Evolutionary conservation across 805 yeast genomes (phyloP).

Genomic region (Sugiyamaella lignohabitans): DNA sequence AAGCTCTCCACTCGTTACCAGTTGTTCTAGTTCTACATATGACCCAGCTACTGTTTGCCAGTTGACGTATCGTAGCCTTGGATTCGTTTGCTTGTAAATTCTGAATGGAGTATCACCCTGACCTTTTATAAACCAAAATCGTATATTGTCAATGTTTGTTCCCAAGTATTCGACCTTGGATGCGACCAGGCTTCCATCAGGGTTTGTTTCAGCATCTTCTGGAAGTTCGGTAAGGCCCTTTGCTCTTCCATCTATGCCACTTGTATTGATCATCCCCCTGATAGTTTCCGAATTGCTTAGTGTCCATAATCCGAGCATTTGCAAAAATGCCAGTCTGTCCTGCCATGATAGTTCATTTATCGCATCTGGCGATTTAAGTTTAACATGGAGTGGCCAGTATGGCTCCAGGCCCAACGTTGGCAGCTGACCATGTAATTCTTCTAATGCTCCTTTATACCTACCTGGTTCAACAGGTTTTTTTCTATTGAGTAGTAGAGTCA

Average conservation of each 20-base stretch:
- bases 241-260: conserved; percentile 3
- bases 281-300: conserved; percentile 28
- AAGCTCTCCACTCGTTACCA: conserved; percentile 12
- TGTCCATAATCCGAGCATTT: conserved; percentile 31
- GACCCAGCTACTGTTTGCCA: conserved; percentile 33
- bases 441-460: conserved; percentile 33
- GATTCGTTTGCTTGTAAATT: conserved; percentile 30
- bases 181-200: background rate
- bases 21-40: conserved; percentile 21
- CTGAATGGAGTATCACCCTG: conserved; percentile 29
- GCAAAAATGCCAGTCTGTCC: conserved; percentile 31
- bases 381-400: background rate
- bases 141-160: conserved; percentile 17
- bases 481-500: conserved; percentile 34
- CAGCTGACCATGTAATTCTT: conserved; percentile 31
- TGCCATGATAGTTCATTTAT: conserved; percentile 29
- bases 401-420: conserved; percentile 25
- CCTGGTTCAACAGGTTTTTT: conserved; percentile 36
- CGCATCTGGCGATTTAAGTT: conserved; percentile 14
- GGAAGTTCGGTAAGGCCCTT: background rate
- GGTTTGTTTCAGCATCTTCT: no score
- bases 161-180: conserved; percentile 13
- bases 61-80: conserved; percentile 25
- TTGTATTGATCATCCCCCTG: conserved; percentile 15
- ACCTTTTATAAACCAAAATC: conserved; percentile 26